These are phyloP conservation scores for Coemansia sp. DNA, from an alignment of 192 early-diverging fungal genomes.

Conservation along the genomic window DNA sequence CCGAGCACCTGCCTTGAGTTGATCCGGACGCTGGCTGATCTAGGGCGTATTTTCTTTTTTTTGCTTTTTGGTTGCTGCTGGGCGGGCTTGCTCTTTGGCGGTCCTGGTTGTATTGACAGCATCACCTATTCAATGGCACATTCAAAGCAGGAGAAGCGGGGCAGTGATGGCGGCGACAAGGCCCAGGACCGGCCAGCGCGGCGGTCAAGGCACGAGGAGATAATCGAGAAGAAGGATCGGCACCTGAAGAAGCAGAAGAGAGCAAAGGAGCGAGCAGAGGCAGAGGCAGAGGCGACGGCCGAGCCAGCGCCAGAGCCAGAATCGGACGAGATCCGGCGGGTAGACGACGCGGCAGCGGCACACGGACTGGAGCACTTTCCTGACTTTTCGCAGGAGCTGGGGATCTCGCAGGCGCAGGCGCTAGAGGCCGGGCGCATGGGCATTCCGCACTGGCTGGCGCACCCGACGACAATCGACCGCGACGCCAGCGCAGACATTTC, in stretches of 20 bases:
- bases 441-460: conserved; percentile 82
- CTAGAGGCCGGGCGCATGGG: conserved; percentile 54
- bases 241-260: no score
- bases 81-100: no score
- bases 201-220: conserved; percentile 1
- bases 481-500: conserved; percentile 46
- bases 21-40: no score
- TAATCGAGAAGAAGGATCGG: conserved; percentile 3
- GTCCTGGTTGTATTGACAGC: no score
- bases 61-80: no score
- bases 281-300: background rate
- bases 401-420: conserved; percentile 11
- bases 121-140: no score
- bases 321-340: background rate
- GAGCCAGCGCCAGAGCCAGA: no score
- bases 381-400: conserved; percentile 38
- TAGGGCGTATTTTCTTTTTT: no score
- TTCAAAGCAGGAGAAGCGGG: no score
- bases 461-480: conserved; percentile 69
- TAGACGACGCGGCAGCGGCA: background rate
- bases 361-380: conserved; percentile 41
- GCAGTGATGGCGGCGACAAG: background rate
- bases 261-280: background rate
- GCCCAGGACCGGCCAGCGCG: background rate
- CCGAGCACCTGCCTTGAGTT: no score